Evolutionary conservation across 768 basidiomycete species (phyloP).

Genomic region (Pleurotus pulmonarius): DNA sequence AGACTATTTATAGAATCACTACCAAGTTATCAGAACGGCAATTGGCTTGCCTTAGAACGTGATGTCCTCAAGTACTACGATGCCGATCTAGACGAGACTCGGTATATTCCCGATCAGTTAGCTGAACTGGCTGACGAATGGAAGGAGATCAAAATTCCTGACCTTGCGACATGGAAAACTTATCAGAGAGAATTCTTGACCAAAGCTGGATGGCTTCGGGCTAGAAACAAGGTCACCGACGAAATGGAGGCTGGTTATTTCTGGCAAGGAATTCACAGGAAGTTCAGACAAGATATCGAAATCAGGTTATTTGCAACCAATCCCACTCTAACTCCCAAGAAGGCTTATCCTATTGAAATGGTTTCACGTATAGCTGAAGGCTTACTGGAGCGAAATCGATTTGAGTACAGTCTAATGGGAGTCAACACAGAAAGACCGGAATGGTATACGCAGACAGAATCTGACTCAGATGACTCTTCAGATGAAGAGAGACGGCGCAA

Average conservation of each 20-base stretch:
- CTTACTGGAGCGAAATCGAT: conserved; percentile 6
- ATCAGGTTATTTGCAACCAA: neutral
- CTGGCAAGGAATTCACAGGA: conserved; percentile 10
- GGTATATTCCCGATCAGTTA: too few relatives aligned
- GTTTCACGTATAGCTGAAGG: neutral
- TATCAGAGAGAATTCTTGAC: conserved; percentile 3
- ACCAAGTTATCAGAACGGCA: too few relatives aligned
- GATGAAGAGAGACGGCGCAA: neutral
- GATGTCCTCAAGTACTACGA: too few relatives aligned
- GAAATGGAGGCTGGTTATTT: conserved; percentile 8
- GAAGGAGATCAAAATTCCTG: too few relatives aligned
- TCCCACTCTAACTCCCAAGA: neutral
- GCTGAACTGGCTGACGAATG: too few relatives aligned
- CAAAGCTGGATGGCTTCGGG: conserved; percentile 11
- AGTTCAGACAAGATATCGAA: neutral
- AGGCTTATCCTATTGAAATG: neutral
- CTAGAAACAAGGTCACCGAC: conserved; percentile 6
- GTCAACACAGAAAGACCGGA: conserved; percentile 1
- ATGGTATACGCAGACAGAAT: neutral
- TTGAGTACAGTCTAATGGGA: conserved; percentile 1
- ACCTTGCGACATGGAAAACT: too few relatives aligned
- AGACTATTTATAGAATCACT: too few relatives aligned
- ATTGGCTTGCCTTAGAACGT: too few relatives aligned
- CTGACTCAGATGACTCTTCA: neutral
- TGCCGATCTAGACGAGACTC: too few relatives aligned